Evolutionary conservation across 129 eudicot species (phyloP).

Genomic region (Centrapalus pauciflorus): DNA sequence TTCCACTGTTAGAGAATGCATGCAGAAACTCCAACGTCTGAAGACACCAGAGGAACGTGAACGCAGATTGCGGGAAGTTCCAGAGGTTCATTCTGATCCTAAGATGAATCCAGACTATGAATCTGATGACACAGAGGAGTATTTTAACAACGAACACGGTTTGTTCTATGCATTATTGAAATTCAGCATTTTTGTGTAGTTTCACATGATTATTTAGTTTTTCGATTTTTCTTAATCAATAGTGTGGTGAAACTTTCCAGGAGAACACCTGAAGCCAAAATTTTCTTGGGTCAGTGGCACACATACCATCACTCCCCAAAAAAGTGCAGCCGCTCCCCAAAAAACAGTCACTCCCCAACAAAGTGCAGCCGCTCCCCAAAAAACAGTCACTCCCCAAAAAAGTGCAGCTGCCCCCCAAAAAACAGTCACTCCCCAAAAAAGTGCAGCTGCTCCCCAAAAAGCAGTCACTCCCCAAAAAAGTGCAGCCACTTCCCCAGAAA

Average conservation of each 20-base stretch:
- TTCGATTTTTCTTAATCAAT: neutral
- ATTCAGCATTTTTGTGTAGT: neutral
- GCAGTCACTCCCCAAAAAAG: conserved; percentile 38
- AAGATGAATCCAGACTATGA: conserved; percentile 80
- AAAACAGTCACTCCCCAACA: conserved; percentile 40
- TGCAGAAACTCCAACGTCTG: conserved; percentile 65
- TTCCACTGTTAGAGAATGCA: conserved; percentile 77
- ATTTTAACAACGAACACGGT: conserved; percentile 57
- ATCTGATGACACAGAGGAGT: conserved; percentile 62
- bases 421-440: conserved; percentile 40
- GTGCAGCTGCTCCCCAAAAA: no score
- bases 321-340: no score
- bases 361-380: no score
- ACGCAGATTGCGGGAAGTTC: conserved; percentile 69
- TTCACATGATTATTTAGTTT: conserved; percentile 4
- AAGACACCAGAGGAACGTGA: conserved; percentile 90
- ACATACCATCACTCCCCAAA: conserved; percentile 38
- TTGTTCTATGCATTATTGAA: conserved; percentile 11
- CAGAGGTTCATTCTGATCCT: conserved; percentile 85
- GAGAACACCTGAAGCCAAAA: conserved; percentile 43
- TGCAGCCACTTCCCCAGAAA: no score
- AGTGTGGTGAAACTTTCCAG: conserved; percentile 32
- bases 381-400: conserved; percentile 41
- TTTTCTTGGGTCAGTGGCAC: conserved; percentile 32
- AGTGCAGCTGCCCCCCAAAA: no score